These are phyloP conservation scores for Arabidopsis lyrata DNA, from an alignment of 441 rosid species.

Conservation along the genomic window DNA sequence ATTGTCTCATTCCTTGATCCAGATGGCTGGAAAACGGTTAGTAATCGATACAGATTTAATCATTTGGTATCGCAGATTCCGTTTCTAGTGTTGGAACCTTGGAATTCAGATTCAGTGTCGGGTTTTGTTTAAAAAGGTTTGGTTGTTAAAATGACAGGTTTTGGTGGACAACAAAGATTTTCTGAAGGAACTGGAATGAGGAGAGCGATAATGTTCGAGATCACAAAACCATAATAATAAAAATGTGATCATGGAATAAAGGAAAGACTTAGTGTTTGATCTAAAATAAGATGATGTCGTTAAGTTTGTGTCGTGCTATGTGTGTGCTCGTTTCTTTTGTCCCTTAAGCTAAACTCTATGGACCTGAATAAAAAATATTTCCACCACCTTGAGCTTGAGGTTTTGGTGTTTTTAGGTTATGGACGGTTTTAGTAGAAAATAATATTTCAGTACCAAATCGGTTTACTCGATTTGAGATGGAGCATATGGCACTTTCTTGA, in stretches of 20 bases:
- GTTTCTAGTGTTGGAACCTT: not conserved
- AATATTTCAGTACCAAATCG: not conserved
- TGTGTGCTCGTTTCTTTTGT: conserved; percentile 2
- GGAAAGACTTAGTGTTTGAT: conserved; percentile 14
- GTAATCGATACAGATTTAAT: conserved; percentile 17
- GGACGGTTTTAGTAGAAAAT: conserved; percentile 9
- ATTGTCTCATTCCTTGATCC: conserved; percentile 89
- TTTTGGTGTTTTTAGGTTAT: conserved; percentile 25
- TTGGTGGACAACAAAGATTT: conserved; percentile 96
- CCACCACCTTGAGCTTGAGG: conserved; percentile 13
- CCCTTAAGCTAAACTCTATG: conserved; percentile 5
- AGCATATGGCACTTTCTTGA: not conserved
- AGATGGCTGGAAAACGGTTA: conserved; percentile 98
- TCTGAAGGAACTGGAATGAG: conserved; percentile 75
- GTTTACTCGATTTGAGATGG: not conserved
- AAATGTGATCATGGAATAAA: conserved; percentile 19
- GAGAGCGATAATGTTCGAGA: conserved; percentile 22
- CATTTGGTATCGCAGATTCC: not conserved
- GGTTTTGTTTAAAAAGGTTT: not conserved
- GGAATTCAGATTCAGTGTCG: not conserved
- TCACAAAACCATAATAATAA: conserved; percentile 21
- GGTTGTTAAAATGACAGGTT: conserved; percentile 54
- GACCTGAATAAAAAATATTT: conserved; percentile 11
- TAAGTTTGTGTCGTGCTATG: conserved; percentile 23
- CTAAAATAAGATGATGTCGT: conserved; percentile 24